Evolutionary conservation across 495 filamentous ascomycete species (phyloP).

Genomic region (Bacidia rubella): DNA sequence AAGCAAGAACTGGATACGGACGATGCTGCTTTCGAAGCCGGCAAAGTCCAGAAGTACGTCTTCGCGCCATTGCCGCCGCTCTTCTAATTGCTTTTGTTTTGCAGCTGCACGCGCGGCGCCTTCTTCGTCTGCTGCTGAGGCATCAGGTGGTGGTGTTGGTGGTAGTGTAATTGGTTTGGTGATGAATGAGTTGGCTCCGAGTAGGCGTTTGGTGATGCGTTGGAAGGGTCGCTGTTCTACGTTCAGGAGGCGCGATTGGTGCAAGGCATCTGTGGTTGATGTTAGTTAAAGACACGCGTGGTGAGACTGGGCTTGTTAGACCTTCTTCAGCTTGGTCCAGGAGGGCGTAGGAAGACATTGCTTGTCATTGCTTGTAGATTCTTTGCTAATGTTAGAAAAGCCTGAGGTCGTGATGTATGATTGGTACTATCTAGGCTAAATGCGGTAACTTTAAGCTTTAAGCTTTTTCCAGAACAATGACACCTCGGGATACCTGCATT

Average conservation of each 20-base stretch:
- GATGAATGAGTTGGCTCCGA: constrained; percentile 48
- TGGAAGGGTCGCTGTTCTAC: constrained; percentile 91
- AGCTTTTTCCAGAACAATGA: not conserved
- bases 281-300: constrained; percentile 3
- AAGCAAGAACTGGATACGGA: constrained; percentile 75
- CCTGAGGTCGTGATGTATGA: no score
- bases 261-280: constrained; percentile 52
- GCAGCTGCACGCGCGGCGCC: constrained; percentile 26
- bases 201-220: constrained; percentile 69
- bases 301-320: constrained; percentile 8
- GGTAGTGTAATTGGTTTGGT: constrained; percentile 40
- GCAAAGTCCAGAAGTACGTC: constrained; percentile 84
- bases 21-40: constrained; percentile 74
- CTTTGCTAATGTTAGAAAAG: no score
- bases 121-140: constrained; percentile 31
- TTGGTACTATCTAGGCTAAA: no score
- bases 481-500: not conserved
- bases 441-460: not conserved
- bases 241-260: constrained; percentile 77
- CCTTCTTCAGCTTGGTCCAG: constrained; percentile 42
- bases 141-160: constrained; percentile 60
- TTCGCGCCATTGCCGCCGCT: constrained; percentile 52
- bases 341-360: constrained; percentile 35
- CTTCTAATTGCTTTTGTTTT: constrained; percentile 33
- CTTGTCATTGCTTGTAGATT: no score